Evolutionary conservation across 441 rosid genomes (phyloP), one percentile per base, ranked within the genome.

Genomic region (Arabidopsis hybrid): DNA sequence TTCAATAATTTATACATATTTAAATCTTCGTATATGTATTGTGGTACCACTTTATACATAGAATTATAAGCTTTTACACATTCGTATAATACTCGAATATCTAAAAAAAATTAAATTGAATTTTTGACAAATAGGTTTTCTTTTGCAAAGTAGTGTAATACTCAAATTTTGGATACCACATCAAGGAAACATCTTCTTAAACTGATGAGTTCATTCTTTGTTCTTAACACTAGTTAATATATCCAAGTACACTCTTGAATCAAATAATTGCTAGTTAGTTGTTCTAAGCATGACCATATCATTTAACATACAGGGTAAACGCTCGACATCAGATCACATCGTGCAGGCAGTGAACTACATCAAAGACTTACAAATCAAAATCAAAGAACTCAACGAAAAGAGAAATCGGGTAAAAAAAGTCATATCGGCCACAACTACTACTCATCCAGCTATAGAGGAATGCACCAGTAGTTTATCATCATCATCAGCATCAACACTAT

Each of bases 251-350:
- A 38, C 3, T 2, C 11, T 6, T 61, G 1, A 47, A 16, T 31
- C 59, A 57, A 16, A 58, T 58, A 7, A 29, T 49, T 50, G 29
- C 50, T 36, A 36, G 8, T 35, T 35, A 4, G 4, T 36, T 21
- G 45, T 11, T 45, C 12, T 36, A 4, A 36, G 40, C 11, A 61
- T 47, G 47, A 51, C 6, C 57, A 10, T 12, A 13, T 14, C 34
- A 1, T 13, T 45, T 39, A 36, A 6, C 26, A 67, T 65, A 18
- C 75, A 88, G 93, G 96, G 92, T 47, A 91, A 83, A 76, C 80
- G 91, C 60, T 80, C 93, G 0, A 71, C 76, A 64, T 77, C 87
- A 14, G 96, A 91, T 78, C 93, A 86, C 56, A 71, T 88, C 73
- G 79, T 65, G 5, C 69, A 83, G 67, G 82, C 93, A 12, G 84